These are phyloP conservation scores for Cladophialophora yegresii DNA, from an alignment of 2,329 filamentous ascomycete genomes.

Conservation along the genomic window DNA sequence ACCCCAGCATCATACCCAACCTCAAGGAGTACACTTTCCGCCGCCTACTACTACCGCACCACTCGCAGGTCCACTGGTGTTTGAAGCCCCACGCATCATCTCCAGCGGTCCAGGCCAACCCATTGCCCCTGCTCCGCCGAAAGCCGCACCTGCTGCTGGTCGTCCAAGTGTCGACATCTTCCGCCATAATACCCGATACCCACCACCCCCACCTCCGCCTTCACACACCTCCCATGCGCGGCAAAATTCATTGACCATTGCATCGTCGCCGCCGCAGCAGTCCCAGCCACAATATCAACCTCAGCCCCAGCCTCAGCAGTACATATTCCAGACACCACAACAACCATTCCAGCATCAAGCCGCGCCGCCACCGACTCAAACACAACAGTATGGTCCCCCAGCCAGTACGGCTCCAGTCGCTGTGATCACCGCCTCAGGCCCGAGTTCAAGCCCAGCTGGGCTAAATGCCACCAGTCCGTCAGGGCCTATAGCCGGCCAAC, in stretches of 20 bases:
- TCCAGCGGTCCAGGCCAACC: constrained; percentile 27
- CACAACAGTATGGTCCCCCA: constrained; percentile 10
- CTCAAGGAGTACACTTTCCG: neutral
- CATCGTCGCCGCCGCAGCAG: neutral
- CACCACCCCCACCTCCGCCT: neutral
- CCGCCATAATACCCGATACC: constrained; percentile 16
- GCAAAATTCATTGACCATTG: neutral
- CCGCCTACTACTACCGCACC: neutral
- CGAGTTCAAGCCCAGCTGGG: neutral
- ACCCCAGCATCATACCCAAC: neutral
- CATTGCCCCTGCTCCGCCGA: constrained; percentile 31
- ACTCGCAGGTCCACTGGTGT: neutral
- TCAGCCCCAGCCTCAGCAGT: constrained; percentile 25
- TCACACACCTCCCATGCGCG: neutral
- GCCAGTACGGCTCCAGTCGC: neutral
- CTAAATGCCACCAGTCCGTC: neutral
- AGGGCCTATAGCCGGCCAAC: constrained; percentile 14
- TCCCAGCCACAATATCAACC: constrained; percentile 11
- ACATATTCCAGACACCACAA: constrained; percentile 31
- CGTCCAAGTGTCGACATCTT: constrained; percentile 16
- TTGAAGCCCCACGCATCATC: constrained; percentile 2
- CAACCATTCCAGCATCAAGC: constrained; percentile 30
- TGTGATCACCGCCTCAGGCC: neutral
- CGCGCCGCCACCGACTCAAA: constrained; percentile 14
- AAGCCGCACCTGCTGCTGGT: constrained; percentile 5